phyloP scores from a whole-genome alignment of 345 rosid genomes.

The Fremontodendron californicum region DNA sequence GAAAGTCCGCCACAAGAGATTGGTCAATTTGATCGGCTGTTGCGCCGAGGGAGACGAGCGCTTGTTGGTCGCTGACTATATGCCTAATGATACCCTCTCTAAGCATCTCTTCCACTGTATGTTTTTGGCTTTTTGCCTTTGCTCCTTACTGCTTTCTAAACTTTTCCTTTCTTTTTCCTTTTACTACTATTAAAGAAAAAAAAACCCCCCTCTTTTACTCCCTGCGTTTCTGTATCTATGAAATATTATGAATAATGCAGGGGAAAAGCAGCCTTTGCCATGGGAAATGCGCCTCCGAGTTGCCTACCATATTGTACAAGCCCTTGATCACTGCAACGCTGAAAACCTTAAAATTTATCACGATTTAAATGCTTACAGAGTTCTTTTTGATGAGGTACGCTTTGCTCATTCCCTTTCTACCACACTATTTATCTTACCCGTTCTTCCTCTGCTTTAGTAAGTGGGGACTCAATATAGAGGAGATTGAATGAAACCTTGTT shows the following conservation, averaged over 20 bases:
- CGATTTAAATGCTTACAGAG: slow-evolving; percentile 89
- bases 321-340: slow-evolving; percentile 70
- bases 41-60: slow-evolving; percentile 97
- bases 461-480: not conserved
- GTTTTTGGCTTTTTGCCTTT: not conserved
- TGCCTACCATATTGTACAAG: slow-evolving; percentile 72
- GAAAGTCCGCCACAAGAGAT: slow-evolving; percentile 72
- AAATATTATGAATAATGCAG: slow-evolving; percentile 24
- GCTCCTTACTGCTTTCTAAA: not conserved
- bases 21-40: slow-evolving; percentile 83
- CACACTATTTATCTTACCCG: not conserved
- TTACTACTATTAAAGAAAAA: not conserved
- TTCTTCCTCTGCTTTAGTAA: not conserved
- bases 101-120: slow-evolving; percentile 96
- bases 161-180: not conserved
- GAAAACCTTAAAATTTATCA: slow-evolving; percentile 80
- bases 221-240: not conserved
- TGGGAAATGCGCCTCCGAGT: slow-evolving; percentile 97
- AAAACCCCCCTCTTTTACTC: not conserved
- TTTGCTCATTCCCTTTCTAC: not conserved
- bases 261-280: slow-evolving; percentile 95
- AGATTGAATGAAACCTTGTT: not conserved
- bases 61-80: slow-evolving; percentile 79
- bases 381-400: slow-evolving; percentile 80
- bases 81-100: slow-evolving; percentile 93